Evolutionary conservation across 2,329 filamentous ascomycete genomes (phyloP).

Genomic region (Pyricularia pennisetigena): DNA sequence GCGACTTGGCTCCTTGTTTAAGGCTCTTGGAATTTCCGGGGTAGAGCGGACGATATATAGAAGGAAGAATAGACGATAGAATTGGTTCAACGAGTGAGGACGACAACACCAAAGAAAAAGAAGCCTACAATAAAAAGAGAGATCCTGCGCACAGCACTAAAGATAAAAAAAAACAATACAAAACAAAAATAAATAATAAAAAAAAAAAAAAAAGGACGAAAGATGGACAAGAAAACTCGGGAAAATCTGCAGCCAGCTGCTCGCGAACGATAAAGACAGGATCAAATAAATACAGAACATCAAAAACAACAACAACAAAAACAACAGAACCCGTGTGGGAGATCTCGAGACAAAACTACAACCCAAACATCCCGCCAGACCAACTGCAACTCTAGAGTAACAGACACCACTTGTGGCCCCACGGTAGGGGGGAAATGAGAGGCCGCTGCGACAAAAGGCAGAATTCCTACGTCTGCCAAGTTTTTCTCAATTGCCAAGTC

Average conservation of each 20-base stretch:
- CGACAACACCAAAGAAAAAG: not conserved
- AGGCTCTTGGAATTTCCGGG: not conserved
- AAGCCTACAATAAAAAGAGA: not conserved
- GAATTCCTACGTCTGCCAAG: not conserved
- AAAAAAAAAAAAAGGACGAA: not conserved
- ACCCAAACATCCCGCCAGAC: too few species aligned
- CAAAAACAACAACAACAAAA: not conserved
- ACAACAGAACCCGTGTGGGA: not conserved
- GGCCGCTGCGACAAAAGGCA: too few species aligned
- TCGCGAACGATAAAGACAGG: not conserved
- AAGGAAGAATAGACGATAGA: too few species aligned
- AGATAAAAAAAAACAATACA: not conserved
- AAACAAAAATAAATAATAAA: not conserved
- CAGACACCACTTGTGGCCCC: too few species aligned
- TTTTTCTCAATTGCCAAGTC: not conserved
- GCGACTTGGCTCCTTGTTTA: not conserved
- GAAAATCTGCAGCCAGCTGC: not conserved
- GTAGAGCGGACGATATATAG: not conserved
- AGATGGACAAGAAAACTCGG: too few species aligned
- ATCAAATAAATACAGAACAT: not conserved
- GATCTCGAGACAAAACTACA: not conserved
- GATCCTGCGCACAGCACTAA: not conserved
- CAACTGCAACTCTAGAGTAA: too few species aligned
- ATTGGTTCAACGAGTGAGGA: not conserved
- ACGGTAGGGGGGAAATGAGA: not conserved